phyloP scores from a whole-genome alignment of 345 rosid species.

The Rubroshorea leprosula region DNA sequence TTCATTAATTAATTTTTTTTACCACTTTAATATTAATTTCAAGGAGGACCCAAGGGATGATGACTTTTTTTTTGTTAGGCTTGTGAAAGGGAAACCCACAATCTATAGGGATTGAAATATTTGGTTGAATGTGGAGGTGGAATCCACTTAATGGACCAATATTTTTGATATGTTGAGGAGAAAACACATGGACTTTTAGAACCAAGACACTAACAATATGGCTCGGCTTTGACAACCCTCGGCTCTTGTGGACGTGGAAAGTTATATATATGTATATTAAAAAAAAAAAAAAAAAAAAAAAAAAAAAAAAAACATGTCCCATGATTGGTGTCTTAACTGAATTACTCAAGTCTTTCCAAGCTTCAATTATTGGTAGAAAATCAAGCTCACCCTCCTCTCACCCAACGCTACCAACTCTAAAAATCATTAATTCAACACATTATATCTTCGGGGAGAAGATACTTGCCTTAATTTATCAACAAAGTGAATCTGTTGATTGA shows the following conservation, averaged over 20 bases:
- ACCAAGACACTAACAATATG: constrained; percentile 33
- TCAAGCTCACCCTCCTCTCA: background rate
- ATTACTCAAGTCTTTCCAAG: constrained; percentile 30
- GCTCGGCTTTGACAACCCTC: constrained; percentile 37
- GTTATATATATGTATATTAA: constrained; percentile 51
- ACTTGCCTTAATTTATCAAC: too few relatives aligned
- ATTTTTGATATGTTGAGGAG: constrained; percentile 35
- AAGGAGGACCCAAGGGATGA: background rate
- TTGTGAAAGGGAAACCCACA: constrained; percentile 55
- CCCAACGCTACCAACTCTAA: constrained; percentile 14
- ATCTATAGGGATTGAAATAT: constrained; percentile 23
- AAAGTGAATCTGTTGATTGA: too few relatives aligned
- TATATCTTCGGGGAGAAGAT: too few relatives aligned
- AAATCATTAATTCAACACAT: too few relatives aligned
- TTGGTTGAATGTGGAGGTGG: constrained; percentile 70
- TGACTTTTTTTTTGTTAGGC: constrained; percentile 35
- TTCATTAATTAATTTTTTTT: constrained; percentile 2
- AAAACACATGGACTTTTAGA: constrained; percentile 28
- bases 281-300: too few relatives aligned
- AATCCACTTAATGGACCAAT: constrained; percentile 50
- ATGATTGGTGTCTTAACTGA: constrained; percentile 53
- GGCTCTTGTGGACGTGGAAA: constrained; percentile 56
- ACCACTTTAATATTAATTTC: background rate
- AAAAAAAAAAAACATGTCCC: too few relatives aligned
- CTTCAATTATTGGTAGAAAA: constrained; percentile 44